Percentiles rank a stretch among this genome's conserved stretches.
These are phyloP conservation scores for Salix dunnii DNA, from an alignment of 345 rosid genomes.

Conservation along the genomic window DNA sequence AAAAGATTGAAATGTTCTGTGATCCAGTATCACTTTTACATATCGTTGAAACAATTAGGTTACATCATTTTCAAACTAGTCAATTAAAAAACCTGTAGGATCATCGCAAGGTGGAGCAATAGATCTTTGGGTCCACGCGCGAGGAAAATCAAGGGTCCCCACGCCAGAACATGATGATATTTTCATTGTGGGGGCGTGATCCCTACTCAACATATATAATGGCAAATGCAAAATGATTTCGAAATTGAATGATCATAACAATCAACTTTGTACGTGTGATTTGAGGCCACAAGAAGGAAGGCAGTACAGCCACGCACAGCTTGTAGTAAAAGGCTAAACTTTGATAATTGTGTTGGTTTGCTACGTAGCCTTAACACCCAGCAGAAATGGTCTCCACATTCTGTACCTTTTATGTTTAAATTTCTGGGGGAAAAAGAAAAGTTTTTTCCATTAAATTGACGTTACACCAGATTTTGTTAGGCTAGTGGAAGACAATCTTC, in stretches of 20 bases:
- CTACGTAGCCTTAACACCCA: background rate
- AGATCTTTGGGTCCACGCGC: background rate
- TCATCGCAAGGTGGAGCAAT: background rate
- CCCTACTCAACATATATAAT: constrained; percentile 1
- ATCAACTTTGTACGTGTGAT: constrained; percentile 16
- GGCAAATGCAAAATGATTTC: constrained; percentile 4
- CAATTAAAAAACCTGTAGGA: background rate
- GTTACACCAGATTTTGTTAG: background rate
- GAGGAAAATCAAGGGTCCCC: constrained; percentile 18
- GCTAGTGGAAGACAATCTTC: background rate
- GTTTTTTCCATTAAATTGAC: background rate
- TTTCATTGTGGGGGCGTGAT: background rate
- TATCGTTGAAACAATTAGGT: background rate
- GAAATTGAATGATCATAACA: constrained; percentile 14
- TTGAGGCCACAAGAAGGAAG: constrained; percentile 21
- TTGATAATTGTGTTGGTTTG: background rate
- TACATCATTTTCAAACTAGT: background rate
- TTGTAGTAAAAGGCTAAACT: background rate
- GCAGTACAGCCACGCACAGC: background rate
- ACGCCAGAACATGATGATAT: background rate
- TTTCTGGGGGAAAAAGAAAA: background rate
- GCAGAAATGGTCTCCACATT: background rate
- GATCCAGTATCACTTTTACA: background rate
- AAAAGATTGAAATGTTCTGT: background rate
- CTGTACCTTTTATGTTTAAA: background rate